Conservation (phyloP, 169 alveolate genomes). For the Plasmodium coatneyi region DNA sequence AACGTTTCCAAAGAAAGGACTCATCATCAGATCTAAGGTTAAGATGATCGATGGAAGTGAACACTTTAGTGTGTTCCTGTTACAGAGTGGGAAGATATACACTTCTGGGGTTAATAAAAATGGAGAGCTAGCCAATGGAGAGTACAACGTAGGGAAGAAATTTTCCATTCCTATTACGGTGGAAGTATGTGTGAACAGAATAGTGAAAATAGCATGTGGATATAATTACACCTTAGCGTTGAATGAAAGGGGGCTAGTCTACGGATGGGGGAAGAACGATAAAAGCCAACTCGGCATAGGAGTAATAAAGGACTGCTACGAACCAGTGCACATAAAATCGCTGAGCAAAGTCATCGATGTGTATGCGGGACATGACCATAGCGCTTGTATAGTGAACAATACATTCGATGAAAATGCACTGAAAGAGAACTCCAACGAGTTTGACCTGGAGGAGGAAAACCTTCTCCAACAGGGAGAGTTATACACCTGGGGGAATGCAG, state of each 20-base stretch:
- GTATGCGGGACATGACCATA: slow-evolving; percentile 88
- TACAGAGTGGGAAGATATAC: slow-evolving; percentile 91
- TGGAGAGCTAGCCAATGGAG: slow-evolving; percentile 93
- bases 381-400: slow-evolving; percentile 86
- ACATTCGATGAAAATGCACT: background rate
- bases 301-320: slow-evolving; percentile 79
- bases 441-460: background rate
- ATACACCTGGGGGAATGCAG: slow-evolving; percentile 91
- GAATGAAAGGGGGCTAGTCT: slow-evolving; percentile 90
- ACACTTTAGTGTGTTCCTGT: slow-evolving; percentile 86
- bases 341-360: slow-evolving; percentile 86
- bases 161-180: slow-evolving; percentile 54
- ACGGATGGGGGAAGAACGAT: slow-evolving; percentile 83
- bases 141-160: slow-evolving; percentile 19
- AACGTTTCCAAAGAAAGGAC: background rate
- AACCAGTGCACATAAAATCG: slow-evolving; percentile 84
- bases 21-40: slow-evolving; percentile 73
- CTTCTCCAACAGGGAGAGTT: slow-evolving; percentile 78
- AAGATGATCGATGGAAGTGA: slow-evolving; percentile 90
- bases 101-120: slow-evolving; percentile 95
- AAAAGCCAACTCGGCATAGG: slow-evolving; percentile 86
- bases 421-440: background rate
- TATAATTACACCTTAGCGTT: slow-evolving; percentile 87
- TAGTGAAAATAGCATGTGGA: slow-evolving; percentile 90
- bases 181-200: slow-evolving; percentile 74